Evolutionary conservation across 495 filamentous ascomycete genomes (phyloP).

Genomic region (Penicillium antarcticum): DNA sequence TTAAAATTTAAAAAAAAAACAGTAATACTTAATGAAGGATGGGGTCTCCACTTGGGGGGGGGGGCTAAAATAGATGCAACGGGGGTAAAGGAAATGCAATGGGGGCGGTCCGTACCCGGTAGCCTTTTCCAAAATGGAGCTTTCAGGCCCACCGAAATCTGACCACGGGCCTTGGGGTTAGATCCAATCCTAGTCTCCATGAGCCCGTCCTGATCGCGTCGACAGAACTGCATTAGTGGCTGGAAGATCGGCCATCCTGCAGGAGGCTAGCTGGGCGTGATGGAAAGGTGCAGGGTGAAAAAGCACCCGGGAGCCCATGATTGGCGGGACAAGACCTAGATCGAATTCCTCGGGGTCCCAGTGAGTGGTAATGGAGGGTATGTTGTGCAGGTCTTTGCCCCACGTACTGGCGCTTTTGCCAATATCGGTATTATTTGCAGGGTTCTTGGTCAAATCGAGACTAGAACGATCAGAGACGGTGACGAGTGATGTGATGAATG

Average conservation of each 20-base stretch:
- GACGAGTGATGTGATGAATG: too few species aligned
- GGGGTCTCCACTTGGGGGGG: slow-evolving; percentile 4
- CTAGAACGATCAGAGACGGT: neutral
- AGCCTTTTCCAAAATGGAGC: slow-evolving; percentile 20
- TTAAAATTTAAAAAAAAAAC: neutral
- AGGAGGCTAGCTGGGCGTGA: slow-evolving; percentile 23
- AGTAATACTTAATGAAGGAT: slow-evolving; percentile 2
- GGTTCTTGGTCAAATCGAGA: neutral
- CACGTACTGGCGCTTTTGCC: slow-evolving; percentile 4
- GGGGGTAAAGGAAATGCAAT: slow-evolving; percentile 9
- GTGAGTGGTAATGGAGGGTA: slow-evolving; percentile 9
- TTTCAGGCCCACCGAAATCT: neutral
- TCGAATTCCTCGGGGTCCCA: slow-evolving; percentile 8
- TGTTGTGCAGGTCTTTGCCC: slow-evolving; percentile 23
- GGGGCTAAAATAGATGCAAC: slow-evolving; percentile 11
- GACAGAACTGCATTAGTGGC: slow-evolving; percentile 20
- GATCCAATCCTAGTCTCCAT: slow-evolving; percentile 8
- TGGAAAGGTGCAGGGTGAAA: slow-evolving; percentile 12
- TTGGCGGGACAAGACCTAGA: slow-evolving; percentile 11
- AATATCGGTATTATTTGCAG: slow-evolving; percentile 11
- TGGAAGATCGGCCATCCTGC: slow-evolving; percentile 26
- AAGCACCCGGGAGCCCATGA: slow-evolving; percentile 11
- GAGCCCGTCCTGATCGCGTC: slow-evolving; percentile 12
- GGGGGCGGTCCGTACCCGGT: slow-evolving; percentile 24
- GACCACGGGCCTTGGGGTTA: neutral